Conservation (phyloP, 495 filamentous ascomycete species). For the Xylaria palmicola region DNA sequence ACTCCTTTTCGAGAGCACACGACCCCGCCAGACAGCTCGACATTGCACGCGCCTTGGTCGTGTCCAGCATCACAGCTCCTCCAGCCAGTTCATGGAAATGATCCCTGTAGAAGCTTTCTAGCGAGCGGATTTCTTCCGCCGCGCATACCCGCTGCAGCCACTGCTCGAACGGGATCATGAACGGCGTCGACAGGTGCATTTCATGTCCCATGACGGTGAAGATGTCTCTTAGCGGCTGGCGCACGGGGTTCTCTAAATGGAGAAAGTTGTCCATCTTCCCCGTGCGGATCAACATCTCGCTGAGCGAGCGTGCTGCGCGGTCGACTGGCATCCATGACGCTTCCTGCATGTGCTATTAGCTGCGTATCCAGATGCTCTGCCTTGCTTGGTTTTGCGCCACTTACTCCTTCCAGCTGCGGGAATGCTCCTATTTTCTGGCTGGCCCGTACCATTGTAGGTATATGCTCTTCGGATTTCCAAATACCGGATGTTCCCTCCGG, state of each 20-base stretch:
- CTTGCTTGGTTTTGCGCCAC: constrained; percentile 8
- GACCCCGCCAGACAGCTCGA: constrained; percentile 21
- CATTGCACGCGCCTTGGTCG: constrained; percentile 18
- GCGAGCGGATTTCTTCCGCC: constrained; percentile 21
- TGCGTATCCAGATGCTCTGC: not conserved
- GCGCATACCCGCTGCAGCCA: constrained; percentile 30
- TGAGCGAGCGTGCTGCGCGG: constrained; percentile 28
- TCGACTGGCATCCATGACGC: constrained; percentile 45
- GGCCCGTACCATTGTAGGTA: constrained; percentile 37
- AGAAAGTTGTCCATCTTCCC: constrained; percentile 23
- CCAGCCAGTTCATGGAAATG: constrained; percentile 28
- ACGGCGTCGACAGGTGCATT: constrained; percentile 18
- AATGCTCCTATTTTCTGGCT: constrained; percentile 36
- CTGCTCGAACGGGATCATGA: constrained; percentile 30
- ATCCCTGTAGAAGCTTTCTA: constrained; percentile 28
- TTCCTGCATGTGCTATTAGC: constrained; percentile 19
- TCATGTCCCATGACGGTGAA: constrained; percentile 26
- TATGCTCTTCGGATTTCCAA: constrained; percentile 36
- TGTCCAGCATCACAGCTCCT: constrained; percentile 28
- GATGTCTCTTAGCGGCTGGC: constrained; percentile 35
- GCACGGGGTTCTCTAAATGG: constrained; percentile 41
- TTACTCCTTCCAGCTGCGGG: constrained; percentile 39
- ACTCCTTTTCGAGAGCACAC: constrained; percentile 18
- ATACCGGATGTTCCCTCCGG: constrained; percentile 23
- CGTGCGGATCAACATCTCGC: constrained; percentile 32